phyloP scores from a whole-genome alignment of 2,329 filamentous ascomycete genomes.

The Arthrobotrys iridis region DNA sequence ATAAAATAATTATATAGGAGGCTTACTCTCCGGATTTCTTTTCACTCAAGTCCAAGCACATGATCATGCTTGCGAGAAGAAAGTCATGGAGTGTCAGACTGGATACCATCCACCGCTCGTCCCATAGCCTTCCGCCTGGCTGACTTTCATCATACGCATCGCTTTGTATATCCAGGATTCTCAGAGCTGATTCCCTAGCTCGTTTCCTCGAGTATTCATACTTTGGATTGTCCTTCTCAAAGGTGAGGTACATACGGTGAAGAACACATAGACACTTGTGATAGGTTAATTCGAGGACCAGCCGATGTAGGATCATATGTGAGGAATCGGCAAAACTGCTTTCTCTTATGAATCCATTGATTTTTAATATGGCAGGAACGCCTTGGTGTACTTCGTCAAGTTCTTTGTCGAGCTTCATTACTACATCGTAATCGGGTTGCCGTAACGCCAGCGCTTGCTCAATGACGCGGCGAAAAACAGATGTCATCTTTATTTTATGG shows the following conservation, averaged over 20 bases:
- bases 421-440: constrained; percentile 54
- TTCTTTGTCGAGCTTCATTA: constrained; percentile 61
- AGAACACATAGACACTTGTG: constrained; percentile 62
- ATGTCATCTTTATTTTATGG: constrained; percentile 64
- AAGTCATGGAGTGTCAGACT: constrained; percentile 44
- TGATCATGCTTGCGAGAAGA: constrained; percentile 46
- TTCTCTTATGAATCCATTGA: constrained; percentile 62
- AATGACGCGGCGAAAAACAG: constrained; percentile 64
- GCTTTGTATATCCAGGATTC: constrained; percentile 59
- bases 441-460: constrained; percentile 62
- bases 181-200: constrained; percentile 27
- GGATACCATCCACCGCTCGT: constrained; percentile 46
- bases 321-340: constrained; percentile 64
- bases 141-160: constrained; percentile 65
- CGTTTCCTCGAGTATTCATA: constrained; percentile 34
- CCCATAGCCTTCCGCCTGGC: constrained; percentile 38
- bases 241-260: constrained; percentile 56
- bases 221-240: constrained; percentile 36
- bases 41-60: constrained; percentile 61
- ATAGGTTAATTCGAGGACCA: constrained; percentile 66
- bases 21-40: constrained; percentile 9
- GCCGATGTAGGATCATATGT: constrained; percentile 65
- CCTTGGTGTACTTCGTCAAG: constrained; percentile 61
- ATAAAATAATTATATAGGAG: neutral
- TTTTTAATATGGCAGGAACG: constrained; percentile 63